Evolutionary conservation across 768 basidiomycete genomes (phyloP).

Genomic region (Trametes cubensis): DNA sequence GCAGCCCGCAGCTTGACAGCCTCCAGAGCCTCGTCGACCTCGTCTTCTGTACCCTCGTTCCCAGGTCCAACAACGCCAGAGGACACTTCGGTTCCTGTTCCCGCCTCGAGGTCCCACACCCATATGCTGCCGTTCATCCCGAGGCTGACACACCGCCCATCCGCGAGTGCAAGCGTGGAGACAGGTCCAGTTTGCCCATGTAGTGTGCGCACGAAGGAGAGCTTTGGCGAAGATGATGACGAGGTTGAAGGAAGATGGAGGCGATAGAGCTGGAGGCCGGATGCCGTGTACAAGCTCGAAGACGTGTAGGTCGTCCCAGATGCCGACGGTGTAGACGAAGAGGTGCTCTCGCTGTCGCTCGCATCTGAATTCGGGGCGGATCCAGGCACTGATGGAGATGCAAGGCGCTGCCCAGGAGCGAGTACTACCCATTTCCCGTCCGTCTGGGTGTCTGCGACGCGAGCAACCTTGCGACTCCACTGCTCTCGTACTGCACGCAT

Average conservation of each 20-base stretch:
- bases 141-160: slow-evolving; percentile 81
- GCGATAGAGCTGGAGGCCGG: slow-evolving; percentile 74
- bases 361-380: slow-evolving; percentile 30
- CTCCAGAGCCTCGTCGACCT: slow-evolving; percentile 18
- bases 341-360: slow-evolving; percentile 22
- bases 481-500: slow-evolving; percentile 69
- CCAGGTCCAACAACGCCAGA: slow-evolving; percentile 2
- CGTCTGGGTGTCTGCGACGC: slow-evolving; percentile 74
- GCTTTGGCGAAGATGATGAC: slow-evolving; percentile 56
- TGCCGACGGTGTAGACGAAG: slow-evolving; percentile 18
- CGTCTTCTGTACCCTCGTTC: slow-evolving; percentile 7
- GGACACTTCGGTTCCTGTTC: slow-evolving; percentile 38
- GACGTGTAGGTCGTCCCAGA: slow-evolving; percentile 32
- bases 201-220: slow-evolving; percentile 71
- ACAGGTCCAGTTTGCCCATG: slow-evolving; percentile 72
- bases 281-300: slow-evolving; percentile 47
- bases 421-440: slow-evolving; percentile 87
- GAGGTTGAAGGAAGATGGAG: slow-evolving; percentile 59
- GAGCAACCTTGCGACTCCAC: slow-evolving; percentile 73
- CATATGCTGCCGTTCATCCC: slow-evolving; percentile 73
- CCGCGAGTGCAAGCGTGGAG: slow-evolving; percentile 69
- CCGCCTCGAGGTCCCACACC: slow-evolving; percentile 84
- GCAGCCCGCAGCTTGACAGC: slow-evolving; percentile 45
- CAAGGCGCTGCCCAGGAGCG: slow-evolving; percentile 50
- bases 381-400: slow-evolving; percentile 26